These are phyloP conservation scores for Phytopythium delawarense DNA, from an alignment of 352 stramenopile genomes.

Conservation along the genomic window DNA sequence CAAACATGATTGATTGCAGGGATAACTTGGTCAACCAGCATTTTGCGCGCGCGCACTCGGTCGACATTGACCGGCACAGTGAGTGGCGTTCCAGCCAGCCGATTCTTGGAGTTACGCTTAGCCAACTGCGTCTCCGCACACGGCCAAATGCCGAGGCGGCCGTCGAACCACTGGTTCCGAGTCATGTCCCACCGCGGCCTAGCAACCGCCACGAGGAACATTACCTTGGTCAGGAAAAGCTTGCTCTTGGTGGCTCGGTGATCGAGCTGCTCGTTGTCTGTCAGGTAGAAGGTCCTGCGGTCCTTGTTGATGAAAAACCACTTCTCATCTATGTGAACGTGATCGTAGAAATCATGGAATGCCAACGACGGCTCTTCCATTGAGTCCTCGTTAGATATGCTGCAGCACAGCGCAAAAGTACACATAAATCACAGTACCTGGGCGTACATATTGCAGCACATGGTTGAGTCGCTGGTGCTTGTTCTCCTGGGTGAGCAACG, in stretches of 20 bases:
- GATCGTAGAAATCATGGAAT: slow-evolving; percentile 10
- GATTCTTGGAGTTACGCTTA: slow-evolving; percentile 3
- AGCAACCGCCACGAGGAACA: slow-evolving; percentile 15
- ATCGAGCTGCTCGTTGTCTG: slow-evolving; percentile 6
- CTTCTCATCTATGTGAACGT: slow-evolving; percentile 15
- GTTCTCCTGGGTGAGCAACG: too few relatives aligned
- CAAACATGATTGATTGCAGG: slow-evolving; percentile 17
- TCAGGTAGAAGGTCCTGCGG: slow-evolving; percentile 1
- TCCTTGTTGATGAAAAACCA: slow-evolving; percentile 16
- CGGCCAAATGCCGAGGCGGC: slow-evolving; percentile 15
- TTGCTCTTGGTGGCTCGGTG: slow-evolving; percentile 9
- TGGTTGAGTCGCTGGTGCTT: too few relatives aligned
- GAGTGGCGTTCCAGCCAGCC: neutral
- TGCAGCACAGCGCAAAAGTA: too few relatives aligned
- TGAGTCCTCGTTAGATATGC: neutral
- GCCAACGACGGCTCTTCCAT: slow-evolving; percentile 1
- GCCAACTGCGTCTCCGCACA: slow-evolving; percentile 1
- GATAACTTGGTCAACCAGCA: slow-evolving; percentile 8
- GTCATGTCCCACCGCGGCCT: slow-evolving; percentile 6
- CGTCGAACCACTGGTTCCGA: slow-evolving; percentile 12
- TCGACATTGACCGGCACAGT: slow-evolving; percentile 4
- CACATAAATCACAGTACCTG: too few relatives aligned
- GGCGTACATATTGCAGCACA: too few relatives aligned
- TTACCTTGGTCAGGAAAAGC: slow-evolving; percentile 12
- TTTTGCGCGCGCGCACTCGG: neutral